Evolutionary conservation across 257 asterid species (phyloP).

Genomic region (Primulina tabacum): DNA sequence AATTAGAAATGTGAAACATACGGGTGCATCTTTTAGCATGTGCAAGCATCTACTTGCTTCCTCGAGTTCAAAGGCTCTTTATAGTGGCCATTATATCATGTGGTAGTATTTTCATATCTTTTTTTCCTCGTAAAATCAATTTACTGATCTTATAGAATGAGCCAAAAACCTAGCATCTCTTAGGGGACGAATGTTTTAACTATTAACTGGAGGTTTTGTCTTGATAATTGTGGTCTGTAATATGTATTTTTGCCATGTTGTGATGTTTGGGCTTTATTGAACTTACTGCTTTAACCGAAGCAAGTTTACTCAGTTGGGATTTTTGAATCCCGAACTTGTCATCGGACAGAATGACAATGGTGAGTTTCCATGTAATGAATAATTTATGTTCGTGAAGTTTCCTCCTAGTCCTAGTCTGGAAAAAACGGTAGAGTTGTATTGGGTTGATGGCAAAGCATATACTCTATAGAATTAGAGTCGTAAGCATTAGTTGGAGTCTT

Average conservation of each 20-base stretch:
- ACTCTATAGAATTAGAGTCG: background rate
- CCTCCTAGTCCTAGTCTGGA: slow-evolving; percentile 1
- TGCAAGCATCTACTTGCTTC: slow-evolving; percentile 8
- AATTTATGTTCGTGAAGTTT: background rate
- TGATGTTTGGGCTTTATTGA: background rate
- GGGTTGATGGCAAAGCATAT: no score
- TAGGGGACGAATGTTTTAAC: background rate
- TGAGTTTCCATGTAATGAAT: background rate
- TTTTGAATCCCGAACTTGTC: background rate
- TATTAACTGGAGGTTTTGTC: background rate
- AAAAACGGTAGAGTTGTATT: no score
- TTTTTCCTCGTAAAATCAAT: background rate
- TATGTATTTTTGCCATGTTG: background rate
- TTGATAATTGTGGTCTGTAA: background rate
- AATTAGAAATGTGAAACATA: background rate
- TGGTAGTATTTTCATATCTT: background rate
- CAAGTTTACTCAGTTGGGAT: no score
- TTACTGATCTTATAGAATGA: background rate
- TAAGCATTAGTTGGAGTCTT: background rate
- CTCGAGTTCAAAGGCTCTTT: slow-evolving; percentile 6
- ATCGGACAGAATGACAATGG: background rate
- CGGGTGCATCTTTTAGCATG: slow-evolving; percentile 12
- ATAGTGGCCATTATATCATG: background rate
- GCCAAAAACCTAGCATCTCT: background rate
- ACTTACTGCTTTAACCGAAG: no score